phyloP scores from a whole-genome alignment of 2,329 filamentous ascomycete species.

The Penicillium palitans region DNA sequence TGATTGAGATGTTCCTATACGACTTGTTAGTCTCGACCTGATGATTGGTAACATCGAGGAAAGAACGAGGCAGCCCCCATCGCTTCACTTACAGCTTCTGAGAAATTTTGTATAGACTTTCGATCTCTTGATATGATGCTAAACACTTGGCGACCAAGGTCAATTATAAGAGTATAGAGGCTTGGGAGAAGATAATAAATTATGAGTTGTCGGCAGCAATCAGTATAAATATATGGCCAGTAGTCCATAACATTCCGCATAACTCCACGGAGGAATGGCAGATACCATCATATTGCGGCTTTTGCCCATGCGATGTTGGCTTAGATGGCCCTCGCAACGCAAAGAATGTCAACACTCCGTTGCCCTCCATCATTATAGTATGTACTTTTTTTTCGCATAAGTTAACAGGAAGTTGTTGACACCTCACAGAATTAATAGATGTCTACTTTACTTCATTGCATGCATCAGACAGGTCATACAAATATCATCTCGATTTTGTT shows the following conservation, averaged over 20 bases:
- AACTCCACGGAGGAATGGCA: conserved; percentile 21
- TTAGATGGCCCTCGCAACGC: conserved; percentile 21
- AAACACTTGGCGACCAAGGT: conserved; percentile 19
- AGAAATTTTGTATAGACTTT: not conserved
- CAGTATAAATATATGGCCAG: conserved; percentile 20
- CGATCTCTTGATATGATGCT: conserved; percentile 4
- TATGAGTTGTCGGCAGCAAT: not conserved
- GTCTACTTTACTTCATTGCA: not conserved
- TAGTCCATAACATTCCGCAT: conserved; percentile 18
- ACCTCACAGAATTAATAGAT: too few species aligned
- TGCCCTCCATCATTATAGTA: not conserved
- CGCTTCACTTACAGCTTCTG: conserved; percentile 1
- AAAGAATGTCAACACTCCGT: conserved; percentile 22
- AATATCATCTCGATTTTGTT: too few species aligned
- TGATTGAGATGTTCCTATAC: conserved; percentile 10
- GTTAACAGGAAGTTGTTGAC: fast-evolving
- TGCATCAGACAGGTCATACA: too few species aligned
- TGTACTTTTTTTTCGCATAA: not conserved
- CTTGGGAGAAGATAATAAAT: not conserved
- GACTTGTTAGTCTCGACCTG: not conserved
- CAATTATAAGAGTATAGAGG: conserved; percentile 2
- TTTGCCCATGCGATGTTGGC: conserved; percentile 1
- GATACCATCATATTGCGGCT: conserved; percentile 17
- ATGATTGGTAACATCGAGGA: not conserved
- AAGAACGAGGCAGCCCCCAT: not conserved